These are phyloP conservation scores for button mushroom (Agaricus bisporus) DNA, from an alignment of 768 basidiomycete species.

Conservation along the genomic window DNA sequence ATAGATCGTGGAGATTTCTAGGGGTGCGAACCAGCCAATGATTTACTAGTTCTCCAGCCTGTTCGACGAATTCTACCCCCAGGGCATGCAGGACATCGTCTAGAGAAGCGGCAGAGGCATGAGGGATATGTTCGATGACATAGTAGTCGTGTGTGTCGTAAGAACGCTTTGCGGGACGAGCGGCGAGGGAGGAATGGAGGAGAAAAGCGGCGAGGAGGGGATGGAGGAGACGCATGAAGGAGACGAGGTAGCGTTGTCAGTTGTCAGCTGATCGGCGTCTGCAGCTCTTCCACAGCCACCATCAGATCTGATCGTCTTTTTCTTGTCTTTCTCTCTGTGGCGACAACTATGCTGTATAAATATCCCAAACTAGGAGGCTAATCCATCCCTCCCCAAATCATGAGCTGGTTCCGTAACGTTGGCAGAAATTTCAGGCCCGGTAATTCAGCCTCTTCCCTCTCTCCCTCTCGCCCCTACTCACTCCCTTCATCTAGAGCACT, in stretches of 20 bases:
- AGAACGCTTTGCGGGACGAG: constrained; percentile 38
- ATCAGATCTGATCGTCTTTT: no score
- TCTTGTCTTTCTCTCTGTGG: no score
- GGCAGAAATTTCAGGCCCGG: no score
- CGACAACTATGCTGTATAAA: no score
- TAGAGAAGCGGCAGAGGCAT: constrained; percentile 35
- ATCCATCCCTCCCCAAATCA: no score
- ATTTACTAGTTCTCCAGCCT: constrained; percentile 73
- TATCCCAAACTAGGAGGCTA: no score
- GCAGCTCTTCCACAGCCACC: no score
- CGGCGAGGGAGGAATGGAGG: constrained; percentile 18
- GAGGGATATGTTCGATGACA: constrained; percentile 60
- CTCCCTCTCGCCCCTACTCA: no score
- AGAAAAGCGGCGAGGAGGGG: constrained; percentile 15
- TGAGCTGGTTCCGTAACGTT: no score
- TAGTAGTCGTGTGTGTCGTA: constrained; percentile 80
- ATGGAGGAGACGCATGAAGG: constrained; percentile 26
- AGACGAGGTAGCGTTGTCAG: constrained; percentile 14
- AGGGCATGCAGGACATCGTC: constrained; percentile 53
- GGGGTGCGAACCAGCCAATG: constrained; percentile 76
- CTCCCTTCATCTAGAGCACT: no score
- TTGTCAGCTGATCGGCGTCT: no score
- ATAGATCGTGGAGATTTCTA: constrained; percentile 27
- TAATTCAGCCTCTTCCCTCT: no score
- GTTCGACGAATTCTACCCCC: constrained; percentile 83